Evolutionary conservation across 2,329 filamentous ascomycete genomes (phyloP).

Genomic region (Penicillium palitans): DNA sequence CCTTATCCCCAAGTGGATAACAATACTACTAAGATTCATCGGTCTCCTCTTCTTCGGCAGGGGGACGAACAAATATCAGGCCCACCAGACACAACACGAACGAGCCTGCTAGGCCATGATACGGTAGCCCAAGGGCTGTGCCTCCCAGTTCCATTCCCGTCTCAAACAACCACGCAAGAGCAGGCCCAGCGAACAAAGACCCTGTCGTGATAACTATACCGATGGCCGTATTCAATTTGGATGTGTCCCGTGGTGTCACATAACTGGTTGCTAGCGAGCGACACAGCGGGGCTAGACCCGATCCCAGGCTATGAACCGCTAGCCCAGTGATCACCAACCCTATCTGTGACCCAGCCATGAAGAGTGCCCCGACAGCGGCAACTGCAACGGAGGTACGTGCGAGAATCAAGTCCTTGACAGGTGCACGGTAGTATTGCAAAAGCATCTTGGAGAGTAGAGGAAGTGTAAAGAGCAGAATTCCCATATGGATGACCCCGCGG

Average conservation of each 20-base stretch:
- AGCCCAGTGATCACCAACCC: not conserved
- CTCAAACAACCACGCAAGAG: not conserved
- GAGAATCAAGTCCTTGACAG: not conserved
- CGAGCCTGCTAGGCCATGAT: not conserved
- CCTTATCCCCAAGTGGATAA: no score
- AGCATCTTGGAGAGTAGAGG: not conserved
- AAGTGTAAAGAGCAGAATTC: not conserved
- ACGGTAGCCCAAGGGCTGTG: not conserved
- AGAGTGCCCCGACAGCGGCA: not conserved
- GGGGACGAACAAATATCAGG: not conserved
- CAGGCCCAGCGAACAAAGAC: not conserved
- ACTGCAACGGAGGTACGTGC: not conserved
- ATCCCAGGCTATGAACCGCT: not conserved
- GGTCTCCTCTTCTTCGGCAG: not conserved
- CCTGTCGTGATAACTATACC: not conserved
- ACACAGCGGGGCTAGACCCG: not conserved
- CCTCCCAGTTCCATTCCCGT: not conserved
- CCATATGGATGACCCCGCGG: not conserved
- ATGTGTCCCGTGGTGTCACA: not conserved
- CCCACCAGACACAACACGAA: not conserved
- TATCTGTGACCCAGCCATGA: not conserved
- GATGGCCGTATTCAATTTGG: not conserved
- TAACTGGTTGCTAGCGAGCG: not conserved
- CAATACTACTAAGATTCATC: not conserved
- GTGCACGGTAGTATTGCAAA: not conserved